Evolutionary conservation across 1,139 yeast species (phyloP), one percentile per base, ranked within the genome.

Genomic region (Lodderomyces oxycetoniae): DNA sequence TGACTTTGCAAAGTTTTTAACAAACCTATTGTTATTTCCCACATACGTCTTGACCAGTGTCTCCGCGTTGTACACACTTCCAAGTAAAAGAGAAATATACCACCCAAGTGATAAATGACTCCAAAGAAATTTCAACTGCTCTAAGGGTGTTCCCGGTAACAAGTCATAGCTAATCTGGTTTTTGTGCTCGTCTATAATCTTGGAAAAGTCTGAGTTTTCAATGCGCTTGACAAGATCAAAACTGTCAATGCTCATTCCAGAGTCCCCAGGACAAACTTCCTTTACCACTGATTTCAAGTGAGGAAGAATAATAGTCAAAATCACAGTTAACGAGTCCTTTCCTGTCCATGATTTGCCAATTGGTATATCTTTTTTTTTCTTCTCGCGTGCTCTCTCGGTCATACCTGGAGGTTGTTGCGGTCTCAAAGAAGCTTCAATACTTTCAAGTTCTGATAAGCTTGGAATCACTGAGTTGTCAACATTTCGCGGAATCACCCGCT

Each of bases 21-120:
- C 55, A 11, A 66, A 23, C 6, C 27, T 26, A 24, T 38, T 38
- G 21, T 32, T 28, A 14, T 15, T 36, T 7, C 35, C 33, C 9
- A 36, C 10, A 24, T 20, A 36, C 5, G 17, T 17, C 24, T 34
- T 39, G 4, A 57, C 52, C 9, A 17, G 17, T 1, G 64, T 55
- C 12, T 73, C 63, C 16, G 68, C 57, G 33, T 72, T 69, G 50
- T 74, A 85, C 1, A 85, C 69, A 34, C 70, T 65, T 1, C 81
- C 76, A 79, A 88, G 85, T 22, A 85, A 50, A 11, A 83, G 60
- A 10, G 84, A 73, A 30, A 73, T 67, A 51, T 85, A 80, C 95
- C 95, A 87, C 0, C 89, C 88, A 25, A 84, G 61, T 0, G 91
- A 76, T 6, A 71, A 48, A 29, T 63, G 62, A 30, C 74, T 71